These are phyloP conservation scores for Skeletonema marinoi DNA, from an alignment of 108 stramenopile genomes.

Conservation along the genomic window DNA sequence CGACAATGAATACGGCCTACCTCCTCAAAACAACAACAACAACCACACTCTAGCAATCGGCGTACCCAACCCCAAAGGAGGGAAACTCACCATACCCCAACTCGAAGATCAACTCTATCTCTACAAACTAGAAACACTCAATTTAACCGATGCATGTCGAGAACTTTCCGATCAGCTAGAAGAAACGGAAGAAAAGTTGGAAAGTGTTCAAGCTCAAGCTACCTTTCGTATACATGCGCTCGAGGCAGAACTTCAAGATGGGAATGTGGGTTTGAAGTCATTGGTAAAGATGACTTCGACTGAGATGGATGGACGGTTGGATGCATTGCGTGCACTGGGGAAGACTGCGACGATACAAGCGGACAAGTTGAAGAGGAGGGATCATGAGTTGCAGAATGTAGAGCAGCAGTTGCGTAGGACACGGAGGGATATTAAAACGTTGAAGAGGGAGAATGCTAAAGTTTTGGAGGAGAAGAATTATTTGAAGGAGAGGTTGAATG, in stretches of 20 bases:
- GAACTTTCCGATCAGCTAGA: conserved; percentile 42
- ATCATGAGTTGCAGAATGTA: conserved; percentile 17
- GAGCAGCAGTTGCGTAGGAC: conserved; percentile 24
- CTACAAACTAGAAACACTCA: conserved; percentile 50
- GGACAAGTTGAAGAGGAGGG: conserved; percentile 31
- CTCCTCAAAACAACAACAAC: neutral
- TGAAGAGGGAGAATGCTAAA: conserved; percentile 34
- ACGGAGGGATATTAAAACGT: conserved; percentile 19
- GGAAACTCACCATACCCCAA: conserved; percentile 20
- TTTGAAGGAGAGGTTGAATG: conserved; percentile 30
- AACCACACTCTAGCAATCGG: conserved; percentile 22
- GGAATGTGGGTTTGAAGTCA: conserved; percentile 34
- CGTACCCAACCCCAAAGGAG: conserved; percentile 29
- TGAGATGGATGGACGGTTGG: conserved; percentile 41
- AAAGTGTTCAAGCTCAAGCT: conserved; percentile 42
- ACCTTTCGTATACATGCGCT: conserved; percentile 52
- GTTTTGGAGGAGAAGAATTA: conserved; percentile 34
- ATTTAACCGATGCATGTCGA: conserved; percentile 45
- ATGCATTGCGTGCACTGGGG: conserved; percentile 40
- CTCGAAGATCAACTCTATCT: conserved; percentile 45
- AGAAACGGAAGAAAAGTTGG: conserved; percentile 34
- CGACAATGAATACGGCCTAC: neutral
- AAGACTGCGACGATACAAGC: conserved; percentile 44
- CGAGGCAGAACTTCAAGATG: conserved; percentile 48
- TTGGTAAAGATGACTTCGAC: conserved; percentile 45